A percentile compares a stretch with the other conserved stretches of the same genome.
Conservation (phyloP, 2,329 filamentous ascomycete genomes). For the Septoria petroselini region DNA sequence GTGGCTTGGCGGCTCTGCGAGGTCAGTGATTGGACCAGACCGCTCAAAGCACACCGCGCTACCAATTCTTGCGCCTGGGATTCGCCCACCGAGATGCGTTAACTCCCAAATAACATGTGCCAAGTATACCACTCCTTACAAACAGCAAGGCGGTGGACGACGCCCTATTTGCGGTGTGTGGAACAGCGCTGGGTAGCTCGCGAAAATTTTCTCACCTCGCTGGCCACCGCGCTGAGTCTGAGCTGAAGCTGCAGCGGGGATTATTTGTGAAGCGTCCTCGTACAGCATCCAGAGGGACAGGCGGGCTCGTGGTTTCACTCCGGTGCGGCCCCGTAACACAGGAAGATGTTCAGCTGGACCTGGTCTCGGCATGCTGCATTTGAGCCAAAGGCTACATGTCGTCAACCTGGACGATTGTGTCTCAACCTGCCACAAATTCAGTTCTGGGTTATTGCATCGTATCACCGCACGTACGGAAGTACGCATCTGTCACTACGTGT, state of each 20-base stretch:
- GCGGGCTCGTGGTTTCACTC: constrained; percentile 5
- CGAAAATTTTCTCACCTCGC: constrained; percentile 11
- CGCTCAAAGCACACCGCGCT: background rate
- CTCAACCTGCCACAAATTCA: constrained; percentile 13
- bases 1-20: constrained; percentile 7
- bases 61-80: constrained; percentile 9
- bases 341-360: background rate
- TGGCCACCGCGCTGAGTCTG: constrained; percentile 1
- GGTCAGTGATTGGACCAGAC: constrained; percentile 6
- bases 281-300: background rate
- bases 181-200: constrained; percentile 13
- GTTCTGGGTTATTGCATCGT: constrained; percentile 11
- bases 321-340: constrained; percentile 8
- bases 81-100: constrained; percentile 15
- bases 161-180: constrained; percentile 12
- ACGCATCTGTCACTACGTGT: constrained; percentile 19
- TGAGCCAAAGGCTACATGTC: constrained; percentile 10
- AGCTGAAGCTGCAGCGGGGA: background rate
- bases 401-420: constrained; percentile 6
- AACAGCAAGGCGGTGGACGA: constrained; percentile 16
- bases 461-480: constrained; percentile 12
- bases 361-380: constrained; percentile 4
- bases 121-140: constrained; percentile 18
- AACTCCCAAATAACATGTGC: constrained; percentile 14
- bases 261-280: background rate